These are phyloP conservation scores for Yarrowia sp. DNA, from an alignment of 805 yeast species.

Conservation along the genomic window DNA sequence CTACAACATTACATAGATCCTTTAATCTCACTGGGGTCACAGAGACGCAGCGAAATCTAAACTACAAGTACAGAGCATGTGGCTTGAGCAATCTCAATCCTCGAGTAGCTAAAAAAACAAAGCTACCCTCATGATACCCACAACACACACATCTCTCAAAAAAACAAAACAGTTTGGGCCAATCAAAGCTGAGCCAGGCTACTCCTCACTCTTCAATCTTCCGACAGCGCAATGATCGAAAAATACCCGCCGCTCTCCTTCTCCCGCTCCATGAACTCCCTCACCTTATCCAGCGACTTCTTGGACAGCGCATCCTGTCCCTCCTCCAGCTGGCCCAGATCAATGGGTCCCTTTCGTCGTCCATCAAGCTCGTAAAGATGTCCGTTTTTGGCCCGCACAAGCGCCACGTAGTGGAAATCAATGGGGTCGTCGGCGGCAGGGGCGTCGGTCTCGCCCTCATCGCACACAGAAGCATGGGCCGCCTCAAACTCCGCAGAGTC, in stretches of 20 bases:
- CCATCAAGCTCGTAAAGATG: slow-evolving; percentile 86
- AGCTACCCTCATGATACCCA: no score
- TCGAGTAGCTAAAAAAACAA: no score
- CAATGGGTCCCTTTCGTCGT: slow-evolving; percentile 71
- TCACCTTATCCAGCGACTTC: slow-evolving; percentile 53
- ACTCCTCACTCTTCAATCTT: background rate
- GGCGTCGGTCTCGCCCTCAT: slow-evolving; percentile 41
- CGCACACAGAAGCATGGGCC: slow-evolving; percentile 42
- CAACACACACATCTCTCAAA: no score
- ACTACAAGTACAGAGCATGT: no score
- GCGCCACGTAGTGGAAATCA: slow-evolving; percentile 75
- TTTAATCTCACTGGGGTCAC: no score
- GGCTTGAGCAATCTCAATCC: no score
- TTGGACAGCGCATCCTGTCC: slow-evolving; percentile 56
- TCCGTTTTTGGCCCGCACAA: slow-evolving; percentile 53
- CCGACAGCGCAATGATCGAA: slow-evolving; percentile 71
- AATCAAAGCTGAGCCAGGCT: no score
- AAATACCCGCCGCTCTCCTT: slow-evolving; percentile 46
- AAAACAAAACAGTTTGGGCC: no score
- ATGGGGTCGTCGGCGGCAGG: slow-evolving; percentile 47
- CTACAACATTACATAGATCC: no score
- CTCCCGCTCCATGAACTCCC: slow-evolving; percentile 59
- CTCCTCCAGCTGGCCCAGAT: slow-evolving; percentile 46
- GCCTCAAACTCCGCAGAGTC: slow-evolving; percentile 43
- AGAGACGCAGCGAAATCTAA: no score